Evolutionary conservation across 1,284 basidiomycete genomes (phyloP).

Genomic region (Melampsora occidentalis): DNA sequence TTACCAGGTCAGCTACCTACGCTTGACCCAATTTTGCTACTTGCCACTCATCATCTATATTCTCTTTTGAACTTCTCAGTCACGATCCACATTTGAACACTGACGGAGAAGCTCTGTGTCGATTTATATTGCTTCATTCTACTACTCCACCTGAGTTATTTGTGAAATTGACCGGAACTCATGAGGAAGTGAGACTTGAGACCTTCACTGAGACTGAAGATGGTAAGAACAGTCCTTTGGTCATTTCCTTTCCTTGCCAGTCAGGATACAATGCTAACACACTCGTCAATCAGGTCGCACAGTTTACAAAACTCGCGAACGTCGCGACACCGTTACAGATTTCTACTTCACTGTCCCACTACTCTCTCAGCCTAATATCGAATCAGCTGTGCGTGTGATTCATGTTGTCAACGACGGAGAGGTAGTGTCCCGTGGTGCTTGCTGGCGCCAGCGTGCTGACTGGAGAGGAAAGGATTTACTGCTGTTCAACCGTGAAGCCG

Average conservation of each 20-base stretch:
- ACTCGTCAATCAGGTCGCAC: conserved; percentile 24
- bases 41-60: not conserved
- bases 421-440: conserved; percentile 28
- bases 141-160: conserved; percentile 23
- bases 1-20: conserved; percentile 13
- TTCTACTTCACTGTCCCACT: conserved; percentile 25
- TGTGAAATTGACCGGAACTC: conserved; percentile 29
- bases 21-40: not conserved
- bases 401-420: conserved; percentile 30
- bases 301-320: conserved; percentile 26
- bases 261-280: too few species aligned
- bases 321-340: conserved; percentile 24
- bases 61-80: not conserved
- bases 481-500: not conserved
- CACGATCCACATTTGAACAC: conserved; percentile 32
- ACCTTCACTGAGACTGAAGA: conserved; percentile 26
- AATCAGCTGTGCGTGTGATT: conserved; percentile 8
- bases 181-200: conserved; percentile 29
- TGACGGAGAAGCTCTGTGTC: conserved; percentile 31
- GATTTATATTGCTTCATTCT: conserved; percentile 35
- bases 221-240: not conserved
- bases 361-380: conserved; percentile 14
- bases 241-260: not conserved
- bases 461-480: conserved; percentile 34
- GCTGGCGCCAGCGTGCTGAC: conserved; percentile 15